phyloP scores from a whole-genome alignment of 2,329 filamentous ascomycete species.

The Tolypocladium guangdongense region DNA sequence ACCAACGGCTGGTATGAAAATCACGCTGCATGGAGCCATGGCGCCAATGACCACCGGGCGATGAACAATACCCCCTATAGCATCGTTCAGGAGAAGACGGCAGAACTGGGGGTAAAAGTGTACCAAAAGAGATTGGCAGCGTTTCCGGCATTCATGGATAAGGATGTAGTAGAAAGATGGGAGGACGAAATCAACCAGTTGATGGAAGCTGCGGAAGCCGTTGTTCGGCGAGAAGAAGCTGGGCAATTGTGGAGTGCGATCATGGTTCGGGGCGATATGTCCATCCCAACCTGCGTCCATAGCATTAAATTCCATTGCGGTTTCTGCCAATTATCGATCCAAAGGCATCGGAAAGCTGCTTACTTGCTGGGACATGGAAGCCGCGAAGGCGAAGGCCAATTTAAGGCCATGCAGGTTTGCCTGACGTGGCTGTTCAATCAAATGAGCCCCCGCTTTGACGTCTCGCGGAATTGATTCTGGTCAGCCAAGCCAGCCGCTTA shows the following conservation, averaged over 20 bases:
- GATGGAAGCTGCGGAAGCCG: not conserved
- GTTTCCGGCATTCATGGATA: not conserved
- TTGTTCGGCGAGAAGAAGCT: not conserved
- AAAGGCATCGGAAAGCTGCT: not conserved
- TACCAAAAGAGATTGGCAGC: not conserved
- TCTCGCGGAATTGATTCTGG: no score
- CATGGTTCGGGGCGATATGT: no score
- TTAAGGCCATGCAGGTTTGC: no score
- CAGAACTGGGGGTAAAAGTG: not conserved
- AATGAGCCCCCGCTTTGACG: no score
- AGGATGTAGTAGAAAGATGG: not conserved
- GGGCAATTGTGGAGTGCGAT: not conserved
- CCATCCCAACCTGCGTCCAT: not conserved
- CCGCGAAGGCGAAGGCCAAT: not conserved
- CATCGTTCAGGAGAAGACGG: slow-evolving; percentile 24
- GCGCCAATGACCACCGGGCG: slow-evolving; percentile 42
- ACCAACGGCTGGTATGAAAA: slow-evolving; percentile 40
- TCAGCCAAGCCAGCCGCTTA: no score
- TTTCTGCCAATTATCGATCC: not conserved
- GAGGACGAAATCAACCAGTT: not conserved
- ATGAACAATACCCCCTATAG: slow-evolving; percentile 41
- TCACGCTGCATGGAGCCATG: slow-evolving; percentile 38
- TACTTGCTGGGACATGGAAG: not conserved
- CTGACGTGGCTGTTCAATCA: no score
- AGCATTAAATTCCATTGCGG: not conserved